Evolutionary conservation across 192 early-diverging fungal genomes (phyloP).

Genomic region (Rhizophagus clarus): DNA sequence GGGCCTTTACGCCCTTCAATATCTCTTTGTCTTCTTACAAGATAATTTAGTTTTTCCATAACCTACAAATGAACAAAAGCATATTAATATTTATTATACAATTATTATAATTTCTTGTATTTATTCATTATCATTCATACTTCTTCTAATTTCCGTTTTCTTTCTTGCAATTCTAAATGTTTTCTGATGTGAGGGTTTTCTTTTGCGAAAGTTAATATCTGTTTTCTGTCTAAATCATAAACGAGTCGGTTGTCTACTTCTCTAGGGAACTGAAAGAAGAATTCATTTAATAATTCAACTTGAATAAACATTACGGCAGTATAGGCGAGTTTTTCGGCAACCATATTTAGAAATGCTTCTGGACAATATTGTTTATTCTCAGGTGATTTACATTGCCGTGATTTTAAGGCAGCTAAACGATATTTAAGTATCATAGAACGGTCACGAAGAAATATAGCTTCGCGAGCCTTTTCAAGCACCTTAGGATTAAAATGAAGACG

Average conservation of each 20-base stretch:
- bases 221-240: slow-evolving; percentile 77
- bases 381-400: slow-evolving; percentile 76
- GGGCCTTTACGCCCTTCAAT: slow-evolving; percentile 44
- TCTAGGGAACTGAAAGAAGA: slow-evolving; percentile 96
- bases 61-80: slow-evolving; percentile 21
- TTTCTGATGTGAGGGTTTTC: slow-evolving; percentile 84
- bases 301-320: slow-evolving; percentile 98
- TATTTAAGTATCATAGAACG: slow-evolving; percentile 76
- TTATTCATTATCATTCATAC: slow-evolving; percentile 48
- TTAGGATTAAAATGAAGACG: slow-evolving; percentile 72
- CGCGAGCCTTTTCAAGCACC: slow-evolving; percentile 75
- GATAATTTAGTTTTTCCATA: slow-evolving; percentile 61
- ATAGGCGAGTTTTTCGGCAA: slow-evolving; percentile 93
- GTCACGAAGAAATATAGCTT: slow-evolving; percentile 78
- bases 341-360: slow-evolving; percentile 88
- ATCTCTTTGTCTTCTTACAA: slow-evolving; percentile 57
- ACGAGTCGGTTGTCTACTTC: slow-evolving; percentile 92
- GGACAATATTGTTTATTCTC: slow-evolving; percentile 93
- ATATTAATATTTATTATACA: slow-evolving; percentile 1
- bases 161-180: slow-evolving; percentile 87
- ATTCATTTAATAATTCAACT: slow-evolving; percentile 96
- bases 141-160: slow-evolving; percentile 80
- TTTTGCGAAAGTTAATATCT: slow-evolving; percentile 85
- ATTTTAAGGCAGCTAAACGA: slow-evolving; percentile 79
- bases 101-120: neutral